A percentile compares a stretch with the other conserved stretches of the same genome.
Conservation (phyloP, 192 early-diverging fungal species). For the Entomortierella lignicola region DNA sequence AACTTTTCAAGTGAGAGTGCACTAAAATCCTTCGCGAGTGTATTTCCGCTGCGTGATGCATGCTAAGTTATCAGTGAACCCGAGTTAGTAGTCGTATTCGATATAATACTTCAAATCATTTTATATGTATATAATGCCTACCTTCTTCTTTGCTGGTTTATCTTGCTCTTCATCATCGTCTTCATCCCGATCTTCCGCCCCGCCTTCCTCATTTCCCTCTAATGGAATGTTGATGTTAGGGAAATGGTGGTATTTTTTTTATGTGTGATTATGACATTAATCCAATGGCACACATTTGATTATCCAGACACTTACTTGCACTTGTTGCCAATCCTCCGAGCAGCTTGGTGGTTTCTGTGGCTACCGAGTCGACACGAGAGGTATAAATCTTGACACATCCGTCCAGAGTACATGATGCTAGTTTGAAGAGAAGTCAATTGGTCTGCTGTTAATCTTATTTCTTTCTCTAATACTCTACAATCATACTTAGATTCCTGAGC, state of each 20-base stretch:
- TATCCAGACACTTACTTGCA: constrained; percentile 56
- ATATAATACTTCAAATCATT: no score
- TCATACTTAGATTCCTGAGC: no score
- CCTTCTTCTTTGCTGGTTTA: constrained; percentile 55
- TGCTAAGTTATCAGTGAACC: constrained; percentile 16
- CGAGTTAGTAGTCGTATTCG: neutral
- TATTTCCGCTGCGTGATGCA: constrained; percentile 67
- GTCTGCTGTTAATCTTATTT: neutral
- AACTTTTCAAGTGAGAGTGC: constrained; percentile 85
- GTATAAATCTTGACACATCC: constrained; percentile 98
- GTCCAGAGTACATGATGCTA: constrained; percentile 94
- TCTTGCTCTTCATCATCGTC: constrained; percentile 62
- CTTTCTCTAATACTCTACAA: no score
- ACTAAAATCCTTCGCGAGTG: constrained; percentile 85
- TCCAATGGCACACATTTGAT: no score
- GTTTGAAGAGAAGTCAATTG: neutral
- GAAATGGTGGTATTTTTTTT: no score
- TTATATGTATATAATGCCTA: constrained; percentile 3
- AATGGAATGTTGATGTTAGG: no score
- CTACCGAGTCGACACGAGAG: constrained; percentile 96
- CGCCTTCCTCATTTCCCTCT: constrained; percentile 32
- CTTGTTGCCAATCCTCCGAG: constrained; percentile 88
- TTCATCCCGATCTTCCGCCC: constrained; percentile 56
- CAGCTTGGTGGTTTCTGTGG: constrained; percentile 90
- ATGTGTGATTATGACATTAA: no score